These are phyloP conservation scores for Pythium dissotocum DNA, from an alignment of 352 stramenopile species.

Conservation along the genomic window DNA sequence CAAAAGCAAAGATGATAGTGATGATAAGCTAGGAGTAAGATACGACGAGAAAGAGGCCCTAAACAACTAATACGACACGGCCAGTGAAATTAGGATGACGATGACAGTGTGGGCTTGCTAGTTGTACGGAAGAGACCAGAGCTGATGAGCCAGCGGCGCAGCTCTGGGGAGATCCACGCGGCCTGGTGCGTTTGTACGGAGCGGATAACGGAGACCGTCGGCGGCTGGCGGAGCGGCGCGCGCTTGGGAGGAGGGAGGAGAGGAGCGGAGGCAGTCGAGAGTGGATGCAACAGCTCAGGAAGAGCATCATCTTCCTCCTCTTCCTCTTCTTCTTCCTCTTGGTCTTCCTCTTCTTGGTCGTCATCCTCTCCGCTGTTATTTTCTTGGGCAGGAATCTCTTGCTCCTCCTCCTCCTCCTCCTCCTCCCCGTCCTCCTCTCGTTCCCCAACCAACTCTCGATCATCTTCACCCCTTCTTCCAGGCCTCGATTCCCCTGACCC, in stretches of 20 bases:
- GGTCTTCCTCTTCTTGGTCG: background rate
- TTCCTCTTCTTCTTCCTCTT: conserved; percentile 6
- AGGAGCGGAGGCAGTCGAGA: background rate
- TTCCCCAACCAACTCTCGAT: too few species aligned
- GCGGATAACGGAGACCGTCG: conserved; percentile 22
- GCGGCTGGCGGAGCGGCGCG: conserved; percentile 7
- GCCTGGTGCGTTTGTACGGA: conserved; percentile 38
- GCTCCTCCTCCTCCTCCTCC: conserved; percentile 12
- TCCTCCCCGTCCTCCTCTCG: too few species aligned
- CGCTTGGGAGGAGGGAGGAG: conserved; percentile 2
- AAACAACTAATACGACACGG: background rate
- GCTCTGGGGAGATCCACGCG: conserved; percentile 63
- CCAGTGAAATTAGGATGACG: background rate
- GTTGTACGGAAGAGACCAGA: conserved; percentile 52
- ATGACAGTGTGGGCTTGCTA: background rate
- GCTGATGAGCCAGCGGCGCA: conserved; percentile 46
- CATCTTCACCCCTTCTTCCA: too few species aligned
- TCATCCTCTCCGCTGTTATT: conserved; percentile 3
- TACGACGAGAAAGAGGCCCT: background rate
- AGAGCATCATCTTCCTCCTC: conserved; percentile 19
- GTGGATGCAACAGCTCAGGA: background rate
- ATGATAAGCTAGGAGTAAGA: background rate
- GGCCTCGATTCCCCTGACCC: too few species aligned
- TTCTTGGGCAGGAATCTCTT: conserved; percentile 10
- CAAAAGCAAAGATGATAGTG: too few species aligned